A percentile compares a stretch with the other conserved stretches of the same genome.
Conservation (phyloP, 495 filamentous ascomycete genomes). For the Podospora tetraspora region DNA sequence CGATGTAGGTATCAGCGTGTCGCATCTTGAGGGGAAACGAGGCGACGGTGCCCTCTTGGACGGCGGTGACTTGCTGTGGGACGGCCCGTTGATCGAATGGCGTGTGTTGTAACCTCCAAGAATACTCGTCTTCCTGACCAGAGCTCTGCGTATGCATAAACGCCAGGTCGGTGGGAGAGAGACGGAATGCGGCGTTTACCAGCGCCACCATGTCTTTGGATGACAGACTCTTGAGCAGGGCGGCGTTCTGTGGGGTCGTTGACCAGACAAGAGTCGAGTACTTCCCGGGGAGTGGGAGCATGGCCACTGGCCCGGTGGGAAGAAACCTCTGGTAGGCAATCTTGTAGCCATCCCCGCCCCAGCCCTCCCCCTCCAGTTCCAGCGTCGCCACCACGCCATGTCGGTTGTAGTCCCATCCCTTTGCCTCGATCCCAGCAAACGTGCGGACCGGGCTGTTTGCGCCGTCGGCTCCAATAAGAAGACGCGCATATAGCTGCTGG, state of each 20-base stretch:
- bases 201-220: constrained; percentile 70
- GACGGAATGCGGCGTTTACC: constrained; percentile 90
- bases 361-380: constrained; percentile 55
- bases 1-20: constrained; percentile 87
- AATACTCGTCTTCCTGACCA: constrained; percentile 66
- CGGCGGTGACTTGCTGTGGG: constrained; percentile 49
- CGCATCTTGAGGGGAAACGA: constrained; percentile 87
- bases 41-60: constrained; percentile 77
- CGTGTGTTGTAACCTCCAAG: constrained; percentile 74
- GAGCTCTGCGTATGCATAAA: constrained; percentile 65
- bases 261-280: constrained; percentile 89
- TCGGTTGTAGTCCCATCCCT: constrained; percentile 89
- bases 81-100: constrained; percentile 42
- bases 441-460: constrained; percentile 88
- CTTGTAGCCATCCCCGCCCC: constrained; percentile 51
- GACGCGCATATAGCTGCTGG: constrained; percentile 64
- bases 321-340: constrained; percentile 95
- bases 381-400: constrained; percentile 91
- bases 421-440: constrained; percentile 77
- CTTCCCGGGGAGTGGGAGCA: constrained; percentile 81
- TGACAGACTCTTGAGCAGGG: constrained; percentile 70
- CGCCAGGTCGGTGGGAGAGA: constrained; percentile 68
- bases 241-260: constrained; percentile 71
- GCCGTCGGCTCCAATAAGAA: constrained; percentile 91
- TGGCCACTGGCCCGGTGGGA: constrained; percentile 82